Evolutionary conservation across 148 eudicot species (phyloP), one percentile per base, ranked within the genome.

Genomic region (Mesembryanthemum crystallinum): DNA sequence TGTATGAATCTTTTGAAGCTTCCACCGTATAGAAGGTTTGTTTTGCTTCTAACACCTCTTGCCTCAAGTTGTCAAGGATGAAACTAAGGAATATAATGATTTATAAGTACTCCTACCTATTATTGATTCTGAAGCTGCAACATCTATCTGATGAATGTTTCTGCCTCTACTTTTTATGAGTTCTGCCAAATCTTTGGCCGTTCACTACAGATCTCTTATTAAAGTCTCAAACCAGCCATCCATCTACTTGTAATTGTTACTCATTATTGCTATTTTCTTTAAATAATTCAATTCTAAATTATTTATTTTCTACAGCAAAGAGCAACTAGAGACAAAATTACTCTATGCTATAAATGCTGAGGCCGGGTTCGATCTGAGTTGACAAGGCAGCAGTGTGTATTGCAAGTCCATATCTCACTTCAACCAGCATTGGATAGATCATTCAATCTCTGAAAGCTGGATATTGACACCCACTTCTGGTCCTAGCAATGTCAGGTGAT

Each of bases 1-100:
- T 95, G 98, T 83, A 92, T 95, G 97, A 95, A 95, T 85, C 97
- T 95, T 79, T 81, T 92, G 55, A 95, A 95, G 85, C 96, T 95
- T 77, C 98, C 98, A 23, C 98, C 98, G 20, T 95, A 95, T 76
- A 81, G 88, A 90, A 95, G 96, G 98, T 95, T 73, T 71, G 86
- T 75, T 69, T 45, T 73, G 23, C 60, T n/a, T 35, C 43, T 69
- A 21, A 20, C n/a, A 24, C 60, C 32, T 49, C 59, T 15, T 58
- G 14, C 13, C 47, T 47, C 32, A 64, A 57, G 47, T 21, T 21
- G 21, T 60, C 68, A 39, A 7, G 75, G 7, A 32, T 65, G 9
- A 20, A 23, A 8, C 4, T 70, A 15, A 8, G 39, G 49, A 21
- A 67, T 67, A 4, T 23, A 39, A 39, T 21, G 69, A 1, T 45